Evolutionary conservation across 495 filamentous ascomycete genomes (phyloP), one percentile per base, ranked within the genome.

Genomic region (Chaetomium tenue): DNA sequence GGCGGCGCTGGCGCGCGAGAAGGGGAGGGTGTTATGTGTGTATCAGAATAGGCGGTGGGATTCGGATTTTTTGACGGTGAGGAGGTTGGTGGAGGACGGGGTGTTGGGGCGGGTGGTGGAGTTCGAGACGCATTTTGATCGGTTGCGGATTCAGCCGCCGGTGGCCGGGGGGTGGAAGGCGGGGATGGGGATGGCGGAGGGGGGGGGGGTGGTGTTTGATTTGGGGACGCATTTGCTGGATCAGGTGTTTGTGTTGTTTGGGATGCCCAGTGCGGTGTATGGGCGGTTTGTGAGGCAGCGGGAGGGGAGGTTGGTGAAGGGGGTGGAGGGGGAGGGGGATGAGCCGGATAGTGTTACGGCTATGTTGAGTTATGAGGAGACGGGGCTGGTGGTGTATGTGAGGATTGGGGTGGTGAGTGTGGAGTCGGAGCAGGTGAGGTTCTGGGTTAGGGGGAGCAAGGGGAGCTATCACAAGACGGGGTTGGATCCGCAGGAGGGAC

Each of bases 21-120:
- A 82, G 53, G 80, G 83, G 47, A 86, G 81, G 63, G 70, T 87
- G 51, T 74, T 96, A 40, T 90, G 89, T 52, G 90, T 96, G 23
- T 96, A 92, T 75, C 91, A 96, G 78, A 96, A 95, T 79, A 88
- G 92, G 18, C 82, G 92, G 55, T 95, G 84, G 81, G 92, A 96
- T 72, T 82, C 87, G 61, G 92, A 97, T 78, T 96, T 92, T 78
- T 79, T 90, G 37, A 92, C 89, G 33, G 81, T 95, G 40, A 84
- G 80, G 55, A 78, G 85, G 60, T 81, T 92, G 4, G 67, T 93
- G 26, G 66, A 79, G 61, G 73, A 79, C 60, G 73, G 78, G 71
- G 68, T 71, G 5, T 71, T 90, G 0, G 91, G 92, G 64, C 82
- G 87, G 26, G 74, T 95, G 60, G 87, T 89, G 46, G 91, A 94